Evolutionary conservation across 2,329 filamentous ascomycete genomes (phyloP), one percentile per base, ranked within the genome.

Genomic region (Exophiala viscosa): DNA sequence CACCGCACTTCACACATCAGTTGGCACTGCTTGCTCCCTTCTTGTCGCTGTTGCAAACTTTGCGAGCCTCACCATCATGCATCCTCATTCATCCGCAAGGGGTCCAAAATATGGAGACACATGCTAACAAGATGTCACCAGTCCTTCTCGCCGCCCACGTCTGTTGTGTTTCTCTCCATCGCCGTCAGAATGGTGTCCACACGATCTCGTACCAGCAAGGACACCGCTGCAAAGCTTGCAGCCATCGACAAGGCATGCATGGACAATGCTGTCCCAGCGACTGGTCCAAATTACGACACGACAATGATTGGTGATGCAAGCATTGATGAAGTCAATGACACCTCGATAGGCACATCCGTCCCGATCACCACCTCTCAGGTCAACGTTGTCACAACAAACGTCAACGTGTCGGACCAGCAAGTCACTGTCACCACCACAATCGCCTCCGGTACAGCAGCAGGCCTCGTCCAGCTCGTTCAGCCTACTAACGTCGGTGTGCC

Each of bases 141-240:
- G 34, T 36, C 11, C 5, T 13, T 10, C 11, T 1, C 5, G 4
- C 33, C 3, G 10, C 11, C 7, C 11, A 36, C 34, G 6, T 28
- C 5, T 36, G 34, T 36, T 5, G 2, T 36, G n/a, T 46, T 5
- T 14, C 34, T 46, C 35, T 20, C 18, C 11, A n/a, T 11, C 10
- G 6, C 20, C 33, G 9, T 31, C 50, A 55, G 32, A 4, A 55
- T 55, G 53, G 48, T 49, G 6, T 43, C 33, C 7, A 55, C 53
- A 45, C 45, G 53, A 8, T 34, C 44, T 15, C 39, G 39, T 23
- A 3, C 13, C 1, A n/a, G 23, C 5, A 34, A 34, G 14, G 45
- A 45, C 10, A 28, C 15, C 15, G 31, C 33, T 2, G 18, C 34
- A 11, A 17, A 38, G 18, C 15, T 45, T 18, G 28, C 34, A n/a